Percentiles rank a stretch among this genome's conserved stretches.
These are phyloP conservation scores for Graphiopsis chlorocephala DNA, from an alignment of 2,329 filamentous ascomycete genomes.

Conservation along the genomic window DNA sequence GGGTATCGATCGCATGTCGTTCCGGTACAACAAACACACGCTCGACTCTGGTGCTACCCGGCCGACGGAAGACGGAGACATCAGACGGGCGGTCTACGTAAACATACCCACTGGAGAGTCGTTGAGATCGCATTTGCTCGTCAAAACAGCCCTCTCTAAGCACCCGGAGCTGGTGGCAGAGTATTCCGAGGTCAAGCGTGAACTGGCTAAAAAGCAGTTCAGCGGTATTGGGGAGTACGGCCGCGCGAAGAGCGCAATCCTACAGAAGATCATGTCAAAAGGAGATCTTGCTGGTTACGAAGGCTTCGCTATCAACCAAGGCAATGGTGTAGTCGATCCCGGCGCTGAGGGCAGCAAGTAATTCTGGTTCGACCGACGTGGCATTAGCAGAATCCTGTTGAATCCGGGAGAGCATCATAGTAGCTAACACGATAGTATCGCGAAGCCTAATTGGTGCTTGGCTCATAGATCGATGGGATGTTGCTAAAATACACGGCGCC, in stretches of 20 bases:
- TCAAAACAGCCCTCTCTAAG: not conserved
- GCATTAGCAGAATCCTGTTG: not conserved
- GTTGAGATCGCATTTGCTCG: not conserved
- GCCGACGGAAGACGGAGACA: conserved; percentile 3
- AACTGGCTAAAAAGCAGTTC: not conserved
- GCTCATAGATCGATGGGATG: too few species aligned
- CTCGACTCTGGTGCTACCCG: not conserved
- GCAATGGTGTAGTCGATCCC: not conserved
- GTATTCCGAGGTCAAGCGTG: not conserved
- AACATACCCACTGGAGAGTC: not conserved
- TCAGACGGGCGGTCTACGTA: conserved; percentile 4
- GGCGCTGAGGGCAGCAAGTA: not conserved
- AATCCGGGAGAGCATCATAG: too few species aligned
- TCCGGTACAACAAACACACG: not conserved
- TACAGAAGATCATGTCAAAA: not conserved
- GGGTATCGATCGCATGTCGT: conserved; percentile 4
- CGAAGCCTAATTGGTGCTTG: too few species aligned
- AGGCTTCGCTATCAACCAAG: not conserved
- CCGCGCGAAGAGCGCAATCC: not conserved
- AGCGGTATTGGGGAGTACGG: not conserved
- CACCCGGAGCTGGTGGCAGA: not conserved
- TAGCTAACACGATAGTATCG: too few species aligned
- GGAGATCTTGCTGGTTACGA: not conserved
- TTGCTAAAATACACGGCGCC: too few species aligned
- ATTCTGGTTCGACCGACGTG: not conserved